Evolutionary conservation across 768 basidiomycete genomes (phyloP).

Genomic region (Termitomyces sp.): DNA sequence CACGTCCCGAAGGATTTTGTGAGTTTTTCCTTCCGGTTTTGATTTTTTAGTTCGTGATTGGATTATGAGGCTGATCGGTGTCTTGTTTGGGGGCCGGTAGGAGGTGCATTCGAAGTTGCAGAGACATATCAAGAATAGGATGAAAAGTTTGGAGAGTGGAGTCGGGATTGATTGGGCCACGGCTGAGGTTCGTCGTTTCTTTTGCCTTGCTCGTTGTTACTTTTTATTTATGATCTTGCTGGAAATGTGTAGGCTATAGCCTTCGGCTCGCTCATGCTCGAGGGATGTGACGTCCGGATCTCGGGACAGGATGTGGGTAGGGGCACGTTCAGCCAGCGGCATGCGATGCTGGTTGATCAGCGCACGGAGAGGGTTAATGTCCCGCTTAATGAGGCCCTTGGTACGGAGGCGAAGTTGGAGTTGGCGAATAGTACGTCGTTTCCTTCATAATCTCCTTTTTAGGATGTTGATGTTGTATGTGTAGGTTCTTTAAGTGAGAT

Average conservation of each 20-base stretch:
- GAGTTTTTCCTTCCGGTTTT: neutral
- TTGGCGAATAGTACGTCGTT: slow-evolving; percentile 75
- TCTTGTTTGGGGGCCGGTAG: slow-evolving; percentile 28
- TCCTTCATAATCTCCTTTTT: neutral
- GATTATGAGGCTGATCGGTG: slow-evolving; percentile 18
- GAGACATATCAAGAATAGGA: slow-evolving; percentile 71
- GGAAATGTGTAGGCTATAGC: slow-evolving; percentile 59
- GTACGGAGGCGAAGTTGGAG: slow-evolving; percentile 64
- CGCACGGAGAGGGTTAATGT: slow-evolving; percentile 73
- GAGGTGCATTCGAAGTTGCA: slow-evolving; percentile 75
- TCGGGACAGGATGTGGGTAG: slow-evolving; percentile 92
- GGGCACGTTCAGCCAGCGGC: slow-evolving; percentile 85
- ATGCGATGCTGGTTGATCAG: slow-evolving; percentile 92
- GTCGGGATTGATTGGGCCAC: slow-evolving; percentile 85
- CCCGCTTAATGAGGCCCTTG: slow-evolving; percentile 75
- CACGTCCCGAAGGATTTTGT: slow-evolving; percentile 56
- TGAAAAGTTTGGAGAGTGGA: slow-evolving; percentile 63
- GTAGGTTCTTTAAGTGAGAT: slow-evolving; percentile 84
- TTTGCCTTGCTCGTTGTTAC: neutral
- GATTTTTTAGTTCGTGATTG: neutral
- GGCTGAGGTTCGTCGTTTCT: slow-evolving; percentile 55
- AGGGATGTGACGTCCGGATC: slow-evolving; percentile 80
- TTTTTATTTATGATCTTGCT: too few species aligned
- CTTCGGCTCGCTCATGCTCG: slow-evolving; percentile 79
- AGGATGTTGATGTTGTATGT: neutral